Evolutionary conservation across 257 asterid species (phyloP), one percentile per base, ranked within the genome.

Genomic region (Verbascum thapsus): DNA sequence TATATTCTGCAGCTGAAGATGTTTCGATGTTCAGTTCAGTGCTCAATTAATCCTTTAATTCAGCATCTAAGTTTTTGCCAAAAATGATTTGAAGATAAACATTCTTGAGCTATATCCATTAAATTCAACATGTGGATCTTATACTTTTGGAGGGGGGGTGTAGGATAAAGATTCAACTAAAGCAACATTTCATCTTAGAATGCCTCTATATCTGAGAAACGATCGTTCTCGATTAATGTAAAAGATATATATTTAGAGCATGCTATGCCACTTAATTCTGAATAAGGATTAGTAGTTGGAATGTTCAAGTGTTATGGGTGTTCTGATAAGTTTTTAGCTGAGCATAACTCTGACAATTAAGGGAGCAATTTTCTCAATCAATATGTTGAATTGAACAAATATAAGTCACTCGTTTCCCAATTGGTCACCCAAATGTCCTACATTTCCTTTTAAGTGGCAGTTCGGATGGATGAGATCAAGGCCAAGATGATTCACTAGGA

Each of bases 381-480:
- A 66, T 66, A 30, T n/a, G 55, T 38, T 26, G 53, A 32, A 39
- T 32, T 50, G 38, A 22, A 51, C 23, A 58, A 39, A 34, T 54
- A 18, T 39, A 23, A 61, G 53, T 59, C 37, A 22, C 16, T 53
- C 65, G 19, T 58, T 18, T 37, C n/a, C n/a, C n/a, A 48, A 60
- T 69, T 61, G 41, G 20, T 47, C 71, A 61, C 42, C 32, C 16
- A 41, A 17, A 32, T n/a, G n/a, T 59, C 59, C 38, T 68, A 19
- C 12, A 34, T 43, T 17, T 51, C 71, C n/a, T n/a, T n/a, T n/a
- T 30, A 58, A 40, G 47, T 11, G 63, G 52, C 34, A 40, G 35
- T 49, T 11, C 41, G 13, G 16, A 16, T 37, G n/a, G n/a, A 61
- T 59, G 65, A 53, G 47, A 56, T 39, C 37, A 60, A 42, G 56